Evolutionary conservation across 164 flowering plant genomes (phyloP).

Genomic region (Sextonia rubra): DNA sequence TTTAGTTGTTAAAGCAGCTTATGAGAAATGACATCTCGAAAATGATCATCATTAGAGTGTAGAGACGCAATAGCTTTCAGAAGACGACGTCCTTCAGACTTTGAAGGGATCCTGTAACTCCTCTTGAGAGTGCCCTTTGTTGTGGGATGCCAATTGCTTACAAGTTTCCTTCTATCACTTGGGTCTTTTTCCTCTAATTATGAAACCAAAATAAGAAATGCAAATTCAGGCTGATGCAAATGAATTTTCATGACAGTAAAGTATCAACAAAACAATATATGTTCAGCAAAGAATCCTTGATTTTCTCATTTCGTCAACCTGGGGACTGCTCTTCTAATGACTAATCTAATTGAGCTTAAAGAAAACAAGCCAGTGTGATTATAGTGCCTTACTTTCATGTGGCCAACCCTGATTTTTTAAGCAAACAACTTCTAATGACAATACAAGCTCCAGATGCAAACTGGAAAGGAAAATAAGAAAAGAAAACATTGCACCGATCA

Average conservation of each 20-base stretch:
- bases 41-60: slow-evolving; percentile 90
- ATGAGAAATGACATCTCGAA: slow-evolving; percentile 83
- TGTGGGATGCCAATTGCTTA: slow-evolving; percentile 98
- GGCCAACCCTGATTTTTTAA: no score
- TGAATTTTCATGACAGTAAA: background rate
- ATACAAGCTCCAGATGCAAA: no score
- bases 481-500: no score
- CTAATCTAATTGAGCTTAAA: no score
- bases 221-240: slow-evolving; percentile 1
- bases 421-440: no score
- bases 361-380: no score
- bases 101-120: slow-evolving; percentile 84
- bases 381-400: no score
- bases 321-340: no score
- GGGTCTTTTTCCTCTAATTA: slow-evolving; percentile 66
- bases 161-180: slow-evolving; percentile 62
- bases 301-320: no score
- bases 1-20: slow-evolving; percentile 39
- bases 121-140: slow-evolving; percentile 88
- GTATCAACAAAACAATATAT: background rate
- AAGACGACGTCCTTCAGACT: slow-evolving; percentile 68
- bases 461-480: no score
- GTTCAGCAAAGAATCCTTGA: background rate
- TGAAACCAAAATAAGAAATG: background rate
- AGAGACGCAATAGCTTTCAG: slow-evolving; percentile 80